Evolutionary conservation across 495 filamentous ascomycete genomes (phyloP), one percentile per base, ranked within the genome.

Genomic region (Eremomyces bilateralis): DNA sequence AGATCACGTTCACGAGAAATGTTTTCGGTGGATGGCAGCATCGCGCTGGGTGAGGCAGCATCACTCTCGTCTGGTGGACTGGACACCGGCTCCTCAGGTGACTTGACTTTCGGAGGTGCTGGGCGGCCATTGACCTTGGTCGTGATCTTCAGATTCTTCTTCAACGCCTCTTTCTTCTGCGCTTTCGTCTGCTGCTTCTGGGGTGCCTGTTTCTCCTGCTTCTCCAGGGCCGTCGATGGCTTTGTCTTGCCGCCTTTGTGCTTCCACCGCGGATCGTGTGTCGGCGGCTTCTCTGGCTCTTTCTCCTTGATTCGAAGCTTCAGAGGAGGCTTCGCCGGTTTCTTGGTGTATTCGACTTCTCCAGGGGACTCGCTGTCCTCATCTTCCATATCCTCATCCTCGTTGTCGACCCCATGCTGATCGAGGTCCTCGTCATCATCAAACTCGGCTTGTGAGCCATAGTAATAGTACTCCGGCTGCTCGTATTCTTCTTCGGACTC

Each of bases 401-500:
- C 46, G 15, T 49, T 46, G 5, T 36, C 45, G 32, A 37, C 27
- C 1, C 3, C 41, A 15, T 33, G 47, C 32, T 59, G 56, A 13
- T 47, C 52, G 6, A 58, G 56, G 34, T 52, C 50, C 13, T 50
- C 16, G 55, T 28, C 28, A 37, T 53, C 42, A n/a, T n/a, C n/a
- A n/a, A n/a, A n/a, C n/a, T n/a, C n/a, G n/a, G n/a, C n/a, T n/a
- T n/a, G n/a, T n/a, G n/a, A n/a, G n/a, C n/a, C n/a, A n/a, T n/a
- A n/a, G n/a, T n/a, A n/a, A n/a, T n/a, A n/a, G n/a, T n/a, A n/a
- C n/a, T n/a, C n/a, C n/a, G n/a, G n/a, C n/a, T n/a, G n/a, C n/a
- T n/a, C n/a, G n/a, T n/a, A n/a, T n/a, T 27, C 24, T 27, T 27
- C 24, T 8, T 8, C 6, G 24, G 61, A 60, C 2, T 65, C 68